Evolutionary conservation across 2,329 filamentous ascomycete species (phyloP).

Genomic region (Hawksworthiomyces lignivorus): DNA sequence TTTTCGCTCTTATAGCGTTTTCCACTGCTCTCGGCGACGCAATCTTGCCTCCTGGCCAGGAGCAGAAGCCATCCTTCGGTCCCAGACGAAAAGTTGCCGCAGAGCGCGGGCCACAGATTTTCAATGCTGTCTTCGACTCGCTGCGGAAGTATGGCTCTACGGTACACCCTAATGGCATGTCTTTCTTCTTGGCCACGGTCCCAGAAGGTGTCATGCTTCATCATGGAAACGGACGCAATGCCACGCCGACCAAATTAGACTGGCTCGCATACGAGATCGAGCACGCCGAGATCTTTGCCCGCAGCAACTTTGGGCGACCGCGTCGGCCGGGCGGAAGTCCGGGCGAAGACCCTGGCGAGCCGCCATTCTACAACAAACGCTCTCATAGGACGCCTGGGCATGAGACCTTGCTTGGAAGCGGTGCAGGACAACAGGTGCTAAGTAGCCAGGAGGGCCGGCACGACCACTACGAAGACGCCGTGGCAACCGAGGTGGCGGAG

Average conservation of each 20-base stretch:
- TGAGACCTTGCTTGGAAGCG: no score
- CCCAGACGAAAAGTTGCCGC: constrained; percentile 9
- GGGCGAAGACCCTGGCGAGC: no score
- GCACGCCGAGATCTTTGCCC: constrained; percentile 60
- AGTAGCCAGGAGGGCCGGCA: neutral
- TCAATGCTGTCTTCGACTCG: constrained; percentile 39
- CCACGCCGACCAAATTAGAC: constrained; percentile 44
- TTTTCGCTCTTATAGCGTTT: neutral
- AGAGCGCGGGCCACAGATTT: constrained; percentile 37
- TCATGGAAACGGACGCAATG: constrained; percentile 47
- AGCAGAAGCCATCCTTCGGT: neutral
- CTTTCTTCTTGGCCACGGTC: constrained; percentile 58
- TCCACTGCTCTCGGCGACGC: neutral
- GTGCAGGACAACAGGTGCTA: neutral
- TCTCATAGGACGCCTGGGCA: no score
- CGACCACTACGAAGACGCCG: neutral
- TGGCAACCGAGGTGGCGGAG: neutral
- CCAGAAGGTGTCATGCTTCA: constrained; percentile 59
- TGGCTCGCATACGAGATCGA: constrained; percentile 75
- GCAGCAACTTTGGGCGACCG: constrained; percentile 4
- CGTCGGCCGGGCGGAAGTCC: no score
- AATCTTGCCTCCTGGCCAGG: neutral
- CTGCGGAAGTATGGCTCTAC: constrained; percentile 64
- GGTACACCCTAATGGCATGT: constrained; percentile 67
- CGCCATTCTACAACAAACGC: no score